Evolutionary conservation across 2,329 filamentous ascomycete genomes (phyloP).

Genomic region (Apiospora rasikravindrae): DNA sequence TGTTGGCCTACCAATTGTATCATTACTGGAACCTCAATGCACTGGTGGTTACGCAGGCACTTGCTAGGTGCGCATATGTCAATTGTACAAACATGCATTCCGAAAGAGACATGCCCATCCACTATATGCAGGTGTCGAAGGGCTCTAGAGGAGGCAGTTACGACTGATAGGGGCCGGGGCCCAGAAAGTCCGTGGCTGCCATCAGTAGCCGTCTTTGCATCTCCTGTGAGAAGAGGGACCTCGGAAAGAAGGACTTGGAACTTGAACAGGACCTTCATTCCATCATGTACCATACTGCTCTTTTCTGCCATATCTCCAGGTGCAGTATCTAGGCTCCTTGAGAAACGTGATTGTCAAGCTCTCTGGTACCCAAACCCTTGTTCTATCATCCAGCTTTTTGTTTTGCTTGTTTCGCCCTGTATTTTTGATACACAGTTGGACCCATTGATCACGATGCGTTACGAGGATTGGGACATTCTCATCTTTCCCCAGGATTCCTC

Average conservation of each 20-base stretch:
- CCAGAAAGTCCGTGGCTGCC: not conserved
- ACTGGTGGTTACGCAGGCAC: too few species aligned
- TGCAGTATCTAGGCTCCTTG: not conserved
- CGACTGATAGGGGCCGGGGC: not conserved
- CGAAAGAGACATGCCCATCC: too few species aligned
- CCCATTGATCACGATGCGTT: slow-evolving; percentile 67
- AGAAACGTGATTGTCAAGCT: not conserved
- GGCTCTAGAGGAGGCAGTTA: not conserved
- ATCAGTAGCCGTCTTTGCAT: not conserved
- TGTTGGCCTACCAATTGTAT: not conserved
- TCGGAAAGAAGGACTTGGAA: not conserved
- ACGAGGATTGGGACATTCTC: slow-evolving; percentile 85
- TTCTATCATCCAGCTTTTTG: slow-evolving; percentile 1
- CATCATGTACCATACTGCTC: not conserved
- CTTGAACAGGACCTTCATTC: not conserved
- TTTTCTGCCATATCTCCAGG: not conserved
- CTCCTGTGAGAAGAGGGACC: too few species aligned
- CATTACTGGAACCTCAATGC: not conserved
- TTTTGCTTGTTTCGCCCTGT: not conserved
- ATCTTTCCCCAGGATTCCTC: slow-evolving; percentile 72
- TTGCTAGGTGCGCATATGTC: not conserved
- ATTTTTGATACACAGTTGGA: slow-evolving; percentile 19
- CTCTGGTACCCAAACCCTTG: not conserved
- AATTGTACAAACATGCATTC: not conserved
- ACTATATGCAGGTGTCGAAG: too few species aligned